A percentile compares a stretch with the other conserved stretches of the same genome.
phyloP scores from a whole-genome alignment of 2,329 filamentous ascomycete genomes.

The Sclerotiophoma versabilis region DNA sequence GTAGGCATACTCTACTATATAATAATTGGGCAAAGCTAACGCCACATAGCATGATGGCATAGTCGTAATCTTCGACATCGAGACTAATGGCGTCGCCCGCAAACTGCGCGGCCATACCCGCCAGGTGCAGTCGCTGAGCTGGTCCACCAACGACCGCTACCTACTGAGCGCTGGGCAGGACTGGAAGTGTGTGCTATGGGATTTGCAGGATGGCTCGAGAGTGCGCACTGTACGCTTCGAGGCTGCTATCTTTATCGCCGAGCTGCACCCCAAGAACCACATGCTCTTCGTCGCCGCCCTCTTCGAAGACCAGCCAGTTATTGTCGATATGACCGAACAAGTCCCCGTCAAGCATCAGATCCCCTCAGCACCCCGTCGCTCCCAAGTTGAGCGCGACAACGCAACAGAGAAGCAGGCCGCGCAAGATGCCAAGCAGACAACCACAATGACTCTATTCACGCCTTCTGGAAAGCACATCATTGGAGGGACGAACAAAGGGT shows the following conservation, averaged over 20 bases:
- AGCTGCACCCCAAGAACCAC: slow-evolving; percentile 89
- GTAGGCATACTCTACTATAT: slow-evolving; percentile 54
- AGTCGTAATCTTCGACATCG: slow-evolving; percentile 94
- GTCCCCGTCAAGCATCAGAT: slow-evolving; percentile 78
- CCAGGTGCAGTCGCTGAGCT: slow-evolving; percentile 93
- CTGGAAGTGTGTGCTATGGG: slow-evolving; percentile 97
- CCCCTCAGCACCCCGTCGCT: slow-evolving; percentile 81
- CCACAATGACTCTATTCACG: slow-evolving; percentile 90
- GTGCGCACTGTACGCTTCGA: slow-evolving; percentile 89
- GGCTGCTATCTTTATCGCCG: slow-evolving; percentile 92
- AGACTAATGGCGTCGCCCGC: slow-evolving; percentile 94
- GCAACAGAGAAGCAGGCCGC: slow-evolving; percentile 84
- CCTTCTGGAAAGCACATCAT: slow-evolving; percentile 86
- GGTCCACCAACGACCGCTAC: slow-evolving; percentile 91
- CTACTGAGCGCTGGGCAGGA: slow-evolving; percentile 92
- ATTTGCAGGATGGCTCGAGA: slow-evolving; percentile 75
- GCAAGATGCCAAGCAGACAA: slow-evolving; percentile 93
- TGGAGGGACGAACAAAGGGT: slow-evolving; percentile 92
- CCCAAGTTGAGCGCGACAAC: slow-evolving; percentile 72
- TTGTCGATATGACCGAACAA: slow-evolving; percentile 79
- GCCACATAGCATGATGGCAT: slow-evolving; percentile 76
- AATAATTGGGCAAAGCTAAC: background rate
- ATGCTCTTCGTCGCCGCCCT: slow-evolving; percentile 87
- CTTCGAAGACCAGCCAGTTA: slow-evolving; percentile 89
- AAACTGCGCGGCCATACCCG: slow-evolving; percentile 93